A percentile compares a stretch with the other conserved stretches of the same genome.
Conservation (phyloP, 1,139 yeast species). For the Groenewaldozyma auringiensis region DNA sequence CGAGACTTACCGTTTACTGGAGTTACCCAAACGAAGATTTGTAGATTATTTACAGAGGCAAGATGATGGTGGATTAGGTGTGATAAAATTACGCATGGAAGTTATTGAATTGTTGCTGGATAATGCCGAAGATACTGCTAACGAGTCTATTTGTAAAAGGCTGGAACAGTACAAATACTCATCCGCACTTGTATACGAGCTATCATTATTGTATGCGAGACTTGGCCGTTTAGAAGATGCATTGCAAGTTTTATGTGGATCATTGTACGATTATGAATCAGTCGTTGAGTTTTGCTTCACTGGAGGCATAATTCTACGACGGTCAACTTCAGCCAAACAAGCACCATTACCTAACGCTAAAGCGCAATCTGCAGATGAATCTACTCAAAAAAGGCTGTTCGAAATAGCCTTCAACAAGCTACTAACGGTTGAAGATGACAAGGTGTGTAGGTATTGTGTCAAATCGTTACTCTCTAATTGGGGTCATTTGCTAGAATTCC, state of each 20-base stretch:
- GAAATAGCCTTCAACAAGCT: conserved; percentile 24
- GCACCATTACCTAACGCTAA: conserved; percentile 7
- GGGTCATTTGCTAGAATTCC: conserved; percentile 26
- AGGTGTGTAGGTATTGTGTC: conserved; percentile 22
- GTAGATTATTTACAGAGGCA: conserved; percentile 24
- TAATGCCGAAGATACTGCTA: conserved; percentile 13
- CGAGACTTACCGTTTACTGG: conserved; percentile 25
- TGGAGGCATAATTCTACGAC: conserved; percentile 19
- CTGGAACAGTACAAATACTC: conserved; percentile 24
- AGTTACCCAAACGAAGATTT: conserved; percentile 32
- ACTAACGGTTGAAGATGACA: conserved; percentile 20
- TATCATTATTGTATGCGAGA: conserved; percentile 29
- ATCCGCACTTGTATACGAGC: conserved; percentile 27
- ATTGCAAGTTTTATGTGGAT: conserved; percentile 27
- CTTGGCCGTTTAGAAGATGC: conserved; percentile 31
- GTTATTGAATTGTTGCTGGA: conserved; percentile 20
- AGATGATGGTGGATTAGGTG: conserved; percentile 8
- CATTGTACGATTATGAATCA: conserved; percentile 30
- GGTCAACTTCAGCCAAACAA: conserved; percentile 9
- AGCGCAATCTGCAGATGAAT: conserved; percentile 5
- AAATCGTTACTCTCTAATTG: conserved; percentile 26
- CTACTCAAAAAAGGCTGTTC: conserved; percentile 23
- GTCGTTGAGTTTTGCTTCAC: conserved; percentile 30
- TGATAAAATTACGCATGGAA: conserved; percentile 23
- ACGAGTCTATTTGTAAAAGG: conserved; percentile 23